These are phyloP conservation scores for Kwoniella shivajii DNA, from an alignment of 1,284 basidiomycete species.

Conservation along the genomic window DNA sequence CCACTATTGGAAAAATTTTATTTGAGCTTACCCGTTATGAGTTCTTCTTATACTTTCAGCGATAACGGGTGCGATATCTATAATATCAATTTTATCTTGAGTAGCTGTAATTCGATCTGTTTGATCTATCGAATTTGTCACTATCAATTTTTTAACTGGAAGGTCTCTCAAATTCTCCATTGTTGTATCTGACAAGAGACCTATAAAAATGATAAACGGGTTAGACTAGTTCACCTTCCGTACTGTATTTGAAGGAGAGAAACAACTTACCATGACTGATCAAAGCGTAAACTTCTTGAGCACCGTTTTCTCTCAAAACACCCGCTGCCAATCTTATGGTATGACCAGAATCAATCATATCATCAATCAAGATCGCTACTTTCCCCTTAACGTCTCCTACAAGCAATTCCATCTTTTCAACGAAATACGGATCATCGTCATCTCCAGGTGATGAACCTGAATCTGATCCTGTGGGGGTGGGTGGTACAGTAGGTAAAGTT, in stretches of 20 bases:
- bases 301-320: constrained; percentile 84
- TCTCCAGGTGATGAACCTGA: constrained; percentile 35
- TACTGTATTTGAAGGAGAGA: neutral
- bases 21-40: constrained; percentile 80
- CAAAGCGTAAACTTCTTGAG: constrained; percentile 81
- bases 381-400: constrained; percentile 96
- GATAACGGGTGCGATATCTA: constrained; percentile 88
- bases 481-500: constrained; percentile 47
- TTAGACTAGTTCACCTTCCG: neutral
- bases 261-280: constrained; percentile 79
- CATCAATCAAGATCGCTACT: constrained; percentile 92
- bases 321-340: constrained; percentile 84
- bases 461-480: constrained; percentile 50
- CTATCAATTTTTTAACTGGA: constrained; percentile 84
- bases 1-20: neutral
- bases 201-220: constrained; percentile 55
- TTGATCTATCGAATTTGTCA: constrained; percentile 80
- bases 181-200: constrained; percentile 81
- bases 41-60: constrained; percentile 95
- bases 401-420: constrained; percentile 84
- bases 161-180: constrained; percentile 74
- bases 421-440: constrained; percentile 46
- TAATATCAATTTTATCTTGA: constrained; percentile 57
- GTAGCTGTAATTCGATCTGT: constrained; percentile 57
- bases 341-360: constrained; percentile 95